These are phyloP conservation scores for Mycena haematopus DNA, from an alignment of 768 basidiomycete species.

Conservation along the genomic window DNA sequence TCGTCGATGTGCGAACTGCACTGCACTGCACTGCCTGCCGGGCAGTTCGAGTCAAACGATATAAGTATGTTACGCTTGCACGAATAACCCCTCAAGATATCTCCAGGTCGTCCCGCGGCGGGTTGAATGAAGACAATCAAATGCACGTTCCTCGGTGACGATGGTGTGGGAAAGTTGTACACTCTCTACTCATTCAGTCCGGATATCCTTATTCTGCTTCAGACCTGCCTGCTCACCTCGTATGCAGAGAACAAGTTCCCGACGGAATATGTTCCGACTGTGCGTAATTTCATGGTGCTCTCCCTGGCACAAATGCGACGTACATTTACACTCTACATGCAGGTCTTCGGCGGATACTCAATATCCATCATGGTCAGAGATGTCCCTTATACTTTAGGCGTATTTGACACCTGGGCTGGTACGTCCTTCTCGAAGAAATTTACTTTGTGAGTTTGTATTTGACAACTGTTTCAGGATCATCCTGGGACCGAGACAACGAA, in stretches of 20 bases:
- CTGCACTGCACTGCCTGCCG: no score
- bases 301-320: no score
- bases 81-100: no score
- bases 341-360: constrained; percentile 97
- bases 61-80: no score
- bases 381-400: constrained; percentile 59
- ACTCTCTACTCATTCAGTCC: no score
- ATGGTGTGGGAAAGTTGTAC: constrained; percentile 85
- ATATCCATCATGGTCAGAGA: constrained; percentile 99
- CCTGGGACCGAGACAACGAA: constrained; percentile 86
- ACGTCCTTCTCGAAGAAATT: constrained; percentile 33
- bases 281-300: constrained; percentile 49
- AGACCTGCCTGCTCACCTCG: constrained; percentile 97
- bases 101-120: no score
- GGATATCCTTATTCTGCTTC: constrained; percentile 6
- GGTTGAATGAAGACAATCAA: constrained; percentile 55
- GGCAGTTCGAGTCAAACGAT: no score
- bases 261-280: constrained; percentile 98
- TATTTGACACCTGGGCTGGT: constrained; percentile 98
- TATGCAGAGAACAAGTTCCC: constrained; percentile 99
- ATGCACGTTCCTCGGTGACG: constrained; percentile 96
- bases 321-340: constrained; percentile 25
- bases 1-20: no score
- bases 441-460: not conserved
- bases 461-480: constrained; percentile 74